These are phyloP conservation scores for Chlamydomonas incerta DNA, from an alignment of 139 green algal genomes.

Conservation along the genomic window DNA sequence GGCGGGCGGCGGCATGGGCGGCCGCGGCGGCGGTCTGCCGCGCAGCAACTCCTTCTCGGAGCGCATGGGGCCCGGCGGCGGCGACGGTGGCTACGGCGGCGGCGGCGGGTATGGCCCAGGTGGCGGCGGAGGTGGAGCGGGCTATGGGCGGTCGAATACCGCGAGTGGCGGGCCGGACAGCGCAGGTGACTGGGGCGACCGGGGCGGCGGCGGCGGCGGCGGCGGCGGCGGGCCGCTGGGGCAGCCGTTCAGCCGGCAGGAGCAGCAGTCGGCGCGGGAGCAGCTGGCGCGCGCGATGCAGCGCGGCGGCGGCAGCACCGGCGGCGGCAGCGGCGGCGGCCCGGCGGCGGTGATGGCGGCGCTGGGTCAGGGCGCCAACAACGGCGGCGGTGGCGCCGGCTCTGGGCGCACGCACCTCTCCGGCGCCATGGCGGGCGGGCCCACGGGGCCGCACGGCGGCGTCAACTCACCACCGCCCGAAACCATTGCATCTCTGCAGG, in stretches of 20 bases:
- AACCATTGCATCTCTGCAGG: constrained; percentile 15
- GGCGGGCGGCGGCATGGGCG: too few species aligned
- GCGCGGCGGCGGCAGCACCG: not conserved
- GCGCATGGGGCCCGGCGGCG: too few species aligned
- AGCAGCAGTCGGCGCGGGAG: not conserved
- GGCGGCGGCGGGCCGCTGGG: not conserved
- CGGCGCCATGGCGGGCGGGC: too few species aligned
- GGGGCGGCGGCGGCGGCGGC: not conserved
- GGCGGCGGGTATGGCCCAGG: too few species aligned
- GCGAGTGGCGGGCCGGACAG: too few species aligned
- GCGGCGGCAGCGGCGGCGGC: not conserved
- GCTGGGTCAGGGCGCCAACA: not conserved
- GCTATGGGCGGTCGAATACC: not conserved
- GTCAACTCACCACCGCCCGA: constrained; percentile 7
- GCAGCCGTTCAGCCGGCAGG: not conserved
- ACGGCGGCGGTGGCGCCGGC: not conserved
- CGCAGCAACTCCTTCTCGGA: too few species aligned
- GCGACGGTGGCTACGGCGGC: too few species aligned
- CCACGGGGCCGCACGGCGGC: not conserved
- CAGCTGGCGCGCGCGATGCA: not conserved
- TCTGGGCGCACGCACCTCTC: too few species aligned
- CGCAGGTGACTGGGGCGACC: not conserved
- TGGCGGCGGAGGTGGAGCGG: too few species aligned
- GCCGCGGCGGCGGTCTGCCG: too few species aligned
- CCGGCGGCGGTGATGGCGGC: constrained; percentile 1